These are phyloP conservation scores for Choanephora cucurbitarum DNA, from an alignment of 371 early-diverging fungal genomes.

Conservation along the genomic window DNA sequence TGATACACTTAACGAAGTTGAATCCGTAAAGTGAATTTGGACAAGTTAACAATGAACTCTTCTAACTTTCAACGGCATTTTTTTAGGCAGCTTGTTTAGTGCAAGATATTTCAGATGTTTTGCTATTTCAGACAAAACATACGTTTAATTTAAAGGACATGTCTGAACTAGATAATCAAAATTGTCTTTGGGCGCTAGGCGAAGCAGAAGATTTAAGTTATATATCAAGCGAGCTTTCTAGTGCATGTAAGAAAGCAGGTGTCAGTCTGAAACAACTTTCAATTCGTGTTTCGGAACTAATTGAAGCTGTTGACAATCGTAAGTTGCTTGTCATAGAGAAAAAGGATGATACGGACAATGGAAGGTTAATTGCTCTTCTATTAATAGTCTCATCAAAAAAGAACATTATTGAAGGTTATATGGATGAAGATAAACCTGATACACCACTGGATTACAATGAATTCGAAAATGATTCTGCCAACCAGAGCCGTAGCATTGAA, in stretches of 20 bases:
- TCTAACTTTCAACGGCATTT: too few species aligned
- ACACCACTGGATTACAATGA: neutral
- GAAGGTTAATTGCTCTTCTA: too few species aligned
- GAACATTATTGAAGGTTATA: neutral
- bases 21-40: constrained; percentile 9
- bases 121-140: neutral
- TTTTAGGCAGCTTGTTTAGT: constrained; percentile 1
- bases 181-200: neutral
- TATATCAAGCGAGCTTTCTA: neutral
- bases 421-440: neutral
- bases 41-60: too few species aligned
- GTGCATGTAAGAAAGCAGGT: neutral
- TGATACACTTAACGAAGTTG: constrained; percentile 13
- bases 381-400: neutral
- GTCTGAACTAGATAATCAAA: neutral
- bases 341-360: too few species aligned
- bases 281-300: neutral
- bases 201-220: neutral
- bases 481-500: neutral
- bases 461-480: neutral
- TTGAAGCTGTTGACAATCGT: neutral
- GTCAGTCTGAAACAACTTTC: neutral
- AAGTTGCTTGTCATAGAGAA: neutral
- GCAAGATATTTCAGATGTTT: neutral
- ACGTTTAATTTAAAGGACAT: neutral